A percentile compares a stretch with the other conserved stretches of the same genome.
These are phyloP conservation scores for Pseudoneurospora amorphoporcata DNA, from an alignment of 495 filamentous ascomycete genomes.

Conservation along the genomic window DNA sequence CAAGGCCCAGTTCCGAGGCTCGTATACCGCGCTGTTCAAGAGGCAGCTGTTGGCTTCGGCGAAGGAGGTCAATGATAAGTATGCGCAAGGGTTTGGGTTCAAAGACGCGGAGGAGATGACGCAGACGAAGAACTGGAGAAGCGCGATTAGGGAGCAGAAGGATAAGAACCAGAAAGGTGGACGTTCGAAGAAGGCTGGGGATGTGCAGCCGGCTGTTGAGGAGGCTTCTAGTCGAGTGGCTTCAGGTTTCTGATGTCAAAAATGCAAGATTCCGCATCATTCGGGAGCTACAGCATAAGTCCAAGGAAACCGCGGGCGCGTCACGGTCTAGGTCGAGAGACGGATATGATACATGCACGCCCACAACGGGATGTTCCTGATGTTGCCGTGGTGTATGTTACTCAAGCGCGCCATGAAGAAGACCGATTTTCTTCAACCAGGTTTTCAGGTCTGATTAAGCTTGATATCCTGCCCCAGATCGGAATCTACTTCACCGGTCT, in stretches of 20 bases:
- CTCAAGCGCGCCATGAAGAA: neutral
- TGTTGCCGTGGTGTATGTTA: neutral
- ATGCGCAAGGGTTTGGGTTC: slow-evolving; percentile 59
- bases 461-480: neutral
- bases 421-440: neutral
- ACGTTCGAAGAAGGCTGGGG: slow-evolving; percentile 9
- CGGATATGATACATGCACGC: neutral
- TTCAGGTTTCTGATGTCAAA: neutral
- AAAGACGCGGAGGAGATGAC: slow-evolving; percentile 33
- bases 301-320: neutral
- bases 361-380: neutral
- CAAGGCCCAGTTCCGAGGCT: slow-evolving; percentile 45
- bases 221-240: neutral
- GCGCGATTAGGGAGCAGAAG: slow-evolving; percentile 16
- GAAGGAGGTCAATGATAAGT: slow-evolving; percentile 67
- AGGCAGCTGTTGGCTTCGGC: slow-evolving; percentile 51
- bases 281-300: neutral
- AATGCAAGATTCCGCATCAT: neutral
- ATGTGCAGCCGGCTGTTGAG: neutral
- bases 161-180: slow-evolving; percentile 12
- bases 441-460: neutral
- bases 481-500: neutral
- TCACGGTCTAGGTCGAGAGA: neutral
- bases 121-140: slow-evolving; percentile 25
- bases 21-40: slow-evolving; percentile 62